phyloP scores from a whole-genome alignment of 2,329 filamentous ascomycete genomes.

The Aureobasidium mangrovei region DNA sequence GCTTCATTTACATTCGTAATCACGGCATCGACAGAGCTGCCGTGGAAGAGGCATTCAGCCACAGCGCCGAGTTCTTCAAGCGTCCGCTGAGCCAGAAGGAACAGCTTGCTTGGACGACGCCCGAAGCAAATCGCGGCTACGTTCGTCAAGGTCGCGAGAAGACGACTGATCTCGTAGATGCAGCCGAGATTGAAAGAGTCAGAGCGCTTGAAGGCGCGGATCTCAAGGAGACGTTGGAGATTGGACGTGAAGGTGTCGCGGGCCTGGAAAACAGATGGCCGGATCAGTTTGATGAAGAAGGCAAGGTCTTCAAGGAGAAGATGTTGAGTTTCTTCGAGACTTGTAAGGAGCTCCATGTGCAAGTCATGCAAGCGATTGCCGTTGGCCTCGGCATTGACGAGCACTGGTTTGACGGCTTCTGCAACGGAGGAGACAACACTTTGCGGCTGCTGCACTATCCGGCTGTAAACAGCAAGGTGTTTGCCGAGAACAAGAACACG shows the following conservation, averaged over 20 bases:
- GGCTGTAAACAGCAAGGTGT: constrained; percentile 48
- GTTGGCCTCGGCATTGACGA: constrained; percentile 60
- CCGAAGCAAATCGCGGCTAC: constrained; percentile 42
- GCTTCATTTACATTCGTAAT: constrained; percentile 82
- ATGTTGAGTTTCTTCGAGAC: constrained; percentile 69
- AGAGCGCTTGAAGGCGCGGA: constrained; percentile 42
- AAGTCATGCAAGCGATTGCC: constrained; percentile 57
- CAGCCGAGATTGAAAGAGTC: constrained; percentile 48
- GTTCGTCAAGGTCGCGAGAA: constrained; percentile 55
- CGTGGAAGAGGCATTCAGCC: constrained; percentile 21
- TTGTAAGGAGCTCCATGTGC: constrained; percentile 64
- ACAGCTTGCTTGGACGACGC: constrained; percentile 54
- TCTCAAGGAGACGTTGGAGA: constrained; percentile 55
- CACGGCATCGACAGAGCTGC: constrained; percentile 55
- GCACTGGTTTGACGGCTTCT: constrained; percentile 68
- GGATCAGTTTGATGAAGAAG: constrained; percentile 36
- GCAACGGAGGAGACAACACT: constrained; percentile 59
- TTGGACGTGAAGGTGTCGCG: constrained; percentile 51
- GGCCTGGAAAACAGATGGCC: constrained; percentile 74
- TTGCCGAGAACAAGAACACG: constrained; percentile 41
- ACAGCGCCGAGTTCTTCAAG: constrained; percentile 62
- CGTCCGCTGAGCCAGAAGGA: constrained; percentile 56
- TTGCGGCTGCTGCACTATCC: constrained; percentile 43
- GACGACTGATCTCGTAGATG: constrained; percentile 50
- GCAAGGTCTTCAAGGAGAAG: constrained; percentile 57